phyloP scores from a whole-genome alignment of 2,329 filamentous ascomycete species.

The Talaromyces sp. region DNA sequence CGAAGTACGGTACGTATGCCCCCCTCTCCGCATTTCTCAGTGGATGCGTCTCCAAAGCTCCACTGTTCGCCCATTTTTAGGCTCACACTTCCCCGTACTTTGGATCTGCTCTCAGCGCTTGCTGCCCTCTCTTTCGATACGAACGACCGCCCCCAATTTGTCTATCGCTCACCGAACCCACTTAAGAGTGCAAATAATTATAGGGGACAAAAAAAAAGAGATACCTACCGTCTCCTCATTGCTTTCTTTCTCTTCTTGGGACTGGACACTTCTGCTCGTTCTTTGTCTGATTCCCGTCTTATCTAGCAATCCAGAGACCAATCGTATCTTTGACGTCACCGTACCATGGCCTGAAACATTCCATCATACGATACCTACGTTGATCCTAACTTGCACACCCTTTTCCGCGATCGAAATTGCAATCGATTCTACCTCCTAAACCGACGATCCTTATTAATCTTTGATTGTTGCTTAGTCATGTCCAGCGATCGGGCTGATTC shows the following conservation, averaged over 20 bases:
- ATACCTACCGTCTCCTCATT: neutral
- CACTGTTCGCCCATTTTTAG: conserved; percentile 1
- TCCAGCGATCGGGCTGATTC: conserved; percentile 41
- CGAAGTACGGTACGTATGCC: neutral
- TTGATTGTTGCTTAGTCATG: conserved; percentile 33
- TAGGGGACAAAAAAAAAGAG: too few relatives aligned
- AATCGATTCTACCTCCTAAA: neutral
- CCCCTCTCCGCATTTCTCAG: neutral
- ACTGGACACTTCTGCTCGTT: neutral
- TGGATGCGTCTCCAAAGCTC: conserved; percentile 1
- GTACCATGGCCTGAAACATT: conserved; percentile 11
- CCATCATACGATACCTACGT: neutral
- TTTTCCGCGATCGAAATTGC: neutral
- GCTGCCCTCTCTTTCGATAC: neutral
- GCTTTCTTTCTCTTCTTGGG: too few relatives aligned
- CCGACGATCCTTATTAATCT: conserved; percentile 1
- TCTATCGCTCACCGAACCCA: neutral
- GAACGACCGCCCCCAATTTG: neutral
- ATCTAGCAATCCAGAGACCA: neutral
- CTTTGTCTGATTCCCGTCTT: neutral
- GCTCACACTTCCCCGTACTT: conserved; percentile 1
- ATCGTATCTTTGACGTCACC: conserved; percentile 20
- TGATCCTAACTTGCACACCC: conserved; percentile 4
- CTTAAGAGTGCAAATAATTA: too few relatives aligned
- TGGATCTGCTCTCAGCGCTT: neutral